Conservation (phyloP, 2,329 filamentous ascomycete genomes). For the Talaromyces sp. region DNA sequence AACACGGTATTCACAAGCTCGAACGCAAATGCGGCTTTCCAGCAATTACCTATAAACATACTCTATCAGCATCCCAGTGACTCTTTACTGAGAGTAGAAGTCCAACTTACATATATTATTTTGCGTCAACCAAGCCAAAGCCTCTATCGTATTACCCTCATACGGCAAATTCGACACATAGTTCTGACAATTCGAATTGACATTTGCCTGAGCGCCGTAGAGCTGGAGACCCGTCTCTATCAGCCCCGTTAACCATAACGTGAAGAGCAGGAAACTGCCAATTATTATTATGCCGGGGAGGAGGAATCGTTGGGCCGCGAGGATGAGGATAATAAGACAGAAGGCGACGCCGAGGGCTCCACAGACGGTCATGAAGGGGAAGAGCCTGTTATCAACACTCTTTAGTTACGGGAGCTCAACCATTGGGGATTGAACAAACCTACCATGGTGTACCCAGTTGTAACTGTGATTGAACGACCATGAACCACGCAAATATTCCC, state of each 20-base stretch:
- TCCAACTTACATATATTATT: conserved; percentile 55
- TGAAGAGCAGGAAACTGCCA: conserved; percentile 59
- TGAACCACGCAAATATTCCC: conserved; percentile 60
- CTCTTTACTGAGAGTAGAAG: not conserved
- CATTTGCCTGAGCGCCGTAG: conserved; percentile 54
- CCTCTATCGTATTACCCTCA: conserved; percentile 51
- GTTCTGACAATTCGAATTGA: conserved; percentile 57
- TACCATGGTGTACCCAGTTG: conserved; percentile 59
- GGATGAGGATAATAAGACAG: conserved; percentile 56
- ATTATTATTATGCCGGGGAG: conserved; percentile 59
- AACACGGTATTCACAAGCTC: conserved; percentile 63
- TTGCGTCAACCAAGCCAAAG: conserved; percentile 61
- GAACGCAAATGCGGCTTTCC: conserved; percentile 62
- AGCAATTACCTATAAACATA: conserved; percentile 50
- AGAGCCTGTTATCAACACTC: conserved; percentile 49
- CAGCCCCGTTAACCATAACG: conserved; percentile 59
- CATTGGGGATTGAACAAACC: conserved; percentile 1
- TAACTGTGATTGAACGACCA: conserved; percentile 56
- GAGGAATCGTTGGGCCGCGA: conserved; percentile 54
- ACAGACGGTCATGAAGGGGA: conserved; percentile 61
- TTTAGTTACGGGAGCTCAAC: not conserved
- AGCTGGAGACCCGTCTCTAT: conserved; percentile 62
- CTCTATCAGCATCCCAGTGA: not conserved
- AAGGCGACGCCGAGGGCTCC: conserved; percentile 56
- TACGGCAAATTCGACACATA: conserved; percentile 50